Base-by-base conservation (phyloP, 768 basidiomycete species). In the Multifurca ochricompacta region DNA sequence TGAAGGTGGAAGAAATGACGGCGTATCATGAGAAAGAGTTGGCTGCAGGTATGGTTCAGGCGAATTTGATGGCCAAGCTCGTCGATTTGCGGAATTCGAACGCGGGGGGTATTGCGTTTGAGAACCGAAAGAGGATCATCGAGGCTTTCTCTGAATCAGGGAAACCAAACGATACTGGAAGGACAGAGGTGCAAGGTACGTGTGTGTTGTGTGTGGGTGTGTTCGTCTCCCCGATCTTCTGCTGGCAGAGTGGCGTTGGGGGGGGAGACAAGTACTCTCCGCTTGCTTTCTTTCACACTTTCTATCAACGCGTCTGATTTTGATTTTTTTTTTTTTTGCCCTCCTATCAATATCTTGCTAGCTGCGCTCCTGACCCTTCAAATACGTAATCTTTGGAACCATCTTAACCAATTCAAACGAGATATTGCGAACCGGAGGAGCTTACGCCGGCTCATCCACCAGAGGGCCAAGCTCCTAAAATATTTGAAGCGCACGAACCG, bases 171-270 rank as follows among this genome's bases (percentile, higher is more conserved):
- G 88, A 94, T 67, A 74, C 92, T 0, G 94, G 93, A 37, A 74
- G 87, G 37, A 77, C 89, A 1, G 91, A 92, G 64, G 93, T 96
- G 0, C 94, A 96, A 77, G 91, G 94, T 91, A 65, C 56, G 80
- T 65, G 18, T 41, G 6, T 19, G 37, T 31, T 47, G 16, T 25
- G 42, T n/a, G n/a, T n/a, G n/a, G n/a, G n/a, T n/a, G n/a, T n/a
- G n/a, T n/a, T n/a, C n/a, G 7, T 2, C 18, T 18, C 11, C 19
- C 19, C 4, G 16, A 10, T 34, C 19, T 34, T 9, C 19, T 11
- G 14, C 8, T 11, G 1, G 9, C 1, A 21, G 39, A 41, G 25
- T 19, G 14, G 11, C n/a, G n/a, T n/a, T n/a, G n/a, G n/a, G n/a
- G n/a, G n/a, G n/a, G n/a, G n/a, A n/a, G n/a, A n/a, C n/a, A n/a